Percentiles rank a stretch among this genome's conserved stretches.
Evolutionary conservation across 192 early-diverging fungal species (phyloP).

Genomic region (Rhizoclosmatium globosum): DNA sequence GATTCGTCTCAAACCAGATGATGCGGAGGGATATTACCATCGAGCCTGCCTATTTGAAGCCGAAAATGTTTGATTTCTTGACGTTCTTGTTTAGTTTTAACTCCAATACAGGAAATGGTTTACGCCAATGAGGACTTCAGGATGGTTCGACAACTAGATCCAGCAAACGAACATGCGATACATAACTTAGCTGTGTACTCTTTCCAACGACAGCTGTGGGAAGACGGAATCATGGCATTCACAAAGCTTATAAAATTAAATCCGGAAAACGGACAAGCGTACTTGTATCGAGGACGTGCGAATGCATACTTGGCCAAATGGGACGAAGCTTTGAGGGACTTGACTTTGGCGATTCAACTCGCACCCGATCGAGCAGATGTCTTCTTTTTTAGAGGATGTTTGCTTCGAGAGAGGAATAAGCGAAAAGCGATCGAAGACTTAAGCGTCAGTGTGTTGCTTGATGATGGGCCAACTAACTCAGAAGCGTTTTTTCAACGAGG

Average conservation of each 20-base stretch:
- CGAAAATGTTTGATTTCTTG: constrained; percentile 48
- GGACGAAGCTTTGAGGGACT: constrained; percentile 58
- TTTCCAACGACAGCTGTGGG: constrained; percentile 60
- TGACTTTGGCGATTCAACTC: constrained; percentile 55
- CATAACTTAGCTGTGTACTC: constrained; percentile 59
- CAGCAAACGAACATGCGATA: constrained; percentile 58
- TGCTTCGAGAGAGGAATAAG: constrained; percentile 53
- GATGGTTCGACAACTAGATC: constrained; percentile 60
- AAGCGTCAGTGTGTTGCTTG: constrained; percentile 55
- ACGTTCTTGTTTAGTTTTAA: not conserved
- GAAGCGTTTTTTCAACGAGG: constrained; percentile 60
- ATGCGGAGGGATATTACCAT: constrained; percentile 60
- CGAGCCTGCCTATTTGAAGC: constrained; percentile 60
- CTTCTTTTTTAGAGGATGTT: constrained; percentile 59
- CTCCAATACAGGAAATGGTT: constrained; percentile 48
- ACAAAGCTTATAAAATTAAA: constrained; percentile 52
- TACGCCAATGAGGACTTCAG: constrained; percentile 65
- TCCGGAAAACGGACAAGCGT: constrained; percentile 50
- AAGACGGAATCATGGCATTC: constrained; percentile 55
- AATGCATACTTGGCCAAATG: constrained; percentile 52
- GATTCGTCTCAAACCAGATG: constrained; percentile 59
- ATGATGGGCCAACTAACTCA: constrained; percentile 44
- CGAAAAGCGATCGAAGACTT: constrained; percentile 60
- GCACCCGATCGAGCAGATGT: constrained; percentile 47
- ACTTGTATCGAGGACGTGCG: constrained; percentile 50